Percentiles rank a stretch among this genome's conserved stretches.
phyloP scores from a whole-genome alignment of 1,284 basidiomycete species.

The Butyriboletus pseudospeciosus region DNA sequence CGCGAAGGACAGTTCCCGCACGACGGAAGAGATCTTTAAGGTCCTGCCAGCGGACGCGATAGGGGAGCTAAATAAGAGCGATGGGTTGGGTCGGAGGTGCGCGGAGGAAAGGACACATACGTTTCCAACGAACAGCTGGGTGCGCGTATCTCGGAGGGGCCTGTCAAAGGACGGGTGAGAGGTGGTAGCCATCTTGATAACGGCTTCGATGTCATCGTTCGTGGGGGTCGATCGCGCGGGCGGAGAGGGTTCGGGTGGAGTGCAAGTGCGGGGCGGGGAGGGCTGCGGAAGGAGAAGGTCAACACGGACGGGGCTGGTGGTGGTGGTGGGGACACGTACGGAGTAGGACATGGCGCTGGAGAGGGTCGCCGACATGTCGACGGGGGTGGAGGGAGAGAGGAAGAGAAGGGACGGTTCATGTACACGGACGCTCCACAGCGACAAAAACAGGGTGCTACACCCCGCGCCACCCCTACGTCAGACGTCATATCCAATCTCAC shows the following conservation, averaged over 20 bases:
- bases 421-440: conserved; percentile 33
- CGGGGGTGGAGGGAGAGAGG: conserved; percentile 6
- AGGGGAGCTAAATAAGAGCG: conserved; percentile 63
- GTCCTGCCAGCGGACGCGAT: conserved; percentile 98
- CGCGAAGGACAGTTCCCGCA: conserved; percentile 90
- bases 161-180: conserved; percentile 45
- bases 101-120: conserved; percentile 43
- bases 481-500: conserved; percentile 27
- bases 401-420: conserved; percentile 20
- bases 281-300: conserved; percentile 7
- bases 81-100: background rate
- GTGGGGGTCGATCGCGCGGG: conserved; percentile 40
- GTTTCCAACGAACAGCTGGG: conserved; percentile 90
- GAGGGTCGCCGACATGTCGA: background rate
- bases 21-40: conserved; percentile 96
- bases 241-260: conserved; percentile 8
- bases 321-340: conserved; percentile 7
- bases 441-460: conserved; percentile 35
- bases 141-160: conserved; percentile 70
- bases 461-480: conserved; percentile 29
- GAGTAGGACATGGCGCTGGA: background rate
- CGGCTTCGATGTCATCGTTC: conserved; percentile 76
- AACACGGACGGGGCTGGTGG: background rate
- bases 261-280: background rate
- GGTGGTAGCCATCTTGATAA: conserved; percentile 74